Percentiles rank a stretch among this genome's conserved stretches.
Evolutionary conservation across 257 asterid species (phyloP).

Genomic region (Solanum medicagineum): DNA sequence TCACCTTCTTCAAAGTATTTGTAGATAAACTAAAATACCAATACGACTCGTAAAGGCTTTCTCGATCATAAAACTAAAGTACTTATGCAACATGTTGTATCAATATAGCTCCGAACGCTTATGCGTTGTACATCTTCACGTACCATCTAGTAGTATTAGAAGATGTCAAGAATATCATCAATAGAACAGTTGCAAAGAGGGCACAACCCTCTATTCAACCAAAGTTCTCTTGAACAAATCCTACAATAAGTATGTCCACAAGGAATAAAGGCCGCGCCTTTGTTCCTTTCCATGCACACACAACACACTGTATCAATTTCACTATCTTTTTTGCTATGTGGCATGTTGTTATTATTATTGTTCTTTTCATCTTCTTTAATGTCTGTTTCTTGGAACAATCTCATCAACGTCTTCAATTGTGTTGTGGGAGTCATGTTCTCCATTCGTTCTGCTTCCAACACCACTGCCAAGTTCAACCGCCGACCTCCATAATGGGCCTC

Average conservation of each 20-base stretch:
- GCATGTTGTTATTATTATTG: not conserved
- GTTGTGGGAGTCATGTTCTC: not conserved
- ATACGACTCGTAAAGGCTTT: too few relatives aligned
- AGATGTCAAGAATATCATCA: not conserved
- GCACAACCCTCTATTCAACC: conserved; percentile 1
- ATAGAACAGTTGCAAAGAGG: conserved; percentile 7
- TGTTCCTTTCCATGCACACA: conserved; percentile 10
- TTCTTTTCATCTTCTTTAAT: not conserved
- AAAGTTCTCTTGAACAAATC: conserved; percentile 5
- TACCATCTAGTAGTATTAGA: not conserved
- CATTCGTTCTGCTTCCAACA: not conserved
- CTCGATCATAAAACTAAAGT: too few relatives aligned
- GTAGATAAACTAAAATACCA: too few relatives aligned
- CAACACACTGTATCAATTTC: not conserved
- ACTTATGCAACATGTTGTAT: too few relatives aligned
- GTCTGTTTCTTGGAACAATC: conserved; percentile 9
- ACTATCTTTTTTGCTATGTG: not conserved
- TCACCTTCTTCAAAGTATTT: too few relatives aligned
- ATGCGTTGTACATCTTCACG: too few relatives aligned
- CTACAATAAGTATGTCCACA: conserved; percentile 16
- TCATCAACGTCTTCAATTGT: conserved; percentile 1
- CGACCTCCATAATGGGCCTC: not conserved
- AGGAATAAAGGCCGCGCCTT: conserved; percentile 11
- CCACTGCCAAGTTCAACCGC: conserved; percentile 3
- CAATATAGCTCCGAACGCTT: too few relatives aligned